Base-by-base conservation (phyloP, 257 asterid species). In the Anisodus tanguticus region DNA sequence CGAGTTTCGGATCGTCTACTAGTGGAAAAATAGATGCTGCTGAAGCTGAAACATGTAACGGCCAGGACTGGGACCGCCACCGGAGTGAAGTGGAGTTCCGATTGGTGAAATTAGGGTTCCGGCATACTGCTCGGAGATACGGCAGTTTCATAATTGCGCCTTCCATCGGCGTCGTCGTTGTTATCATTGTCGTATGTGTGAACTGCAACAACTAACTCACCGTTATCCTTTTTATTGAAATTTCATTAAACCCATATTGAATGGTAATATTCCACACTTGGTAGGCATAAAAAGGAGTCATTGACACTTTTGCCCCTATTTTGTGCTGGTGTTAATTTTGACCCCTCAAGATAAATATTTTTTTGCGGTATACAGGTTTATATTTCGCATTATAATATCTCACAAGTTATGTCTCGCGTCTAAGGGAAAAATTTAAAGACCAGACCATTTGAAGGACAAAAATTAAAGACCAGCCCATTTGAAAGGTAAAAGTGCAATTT, bases 101-200 rank as follows among this genome's bases (percentile, higher is more conserved):
- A 85, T 19, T 53, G 26, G 82, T 66, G 51, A 86, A 79, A 62
- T 31, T 84, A 39, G 86, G 86, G 84, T 58, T 62, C 9, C 90
- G 91, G 26, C 83, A 87, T 15, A 88, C 60, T 43, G 87, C 49
- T 54, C 93, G 88, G 80, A 95, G 78, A 85, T 92, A 88, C 6
- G 98, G 93, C 11, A 95, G 58, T 76, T 90, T 94, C 83, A 89
- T 89, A 8, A 89, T 84, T 47, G 87, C 90, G 59, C 91, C 91
- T 82, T 94, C 99, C 91, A 91, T 87, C 39, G 95, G 83, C 69
- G 88, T 88, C 83, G 87, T 87, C 92, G 55, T 49, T 81, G 71
- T 84, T 74, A 51, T 62, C 74, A 66, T 80, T 55, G 74, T 9
- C 47, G n/a, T 8, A 15, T 53, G 8, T 15, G 51, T 54, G 49